A percentile compares a stretch with the other conserved stretches of the same genome.
Evolutionary conservation across 1,284 basidiomycete genomes (phyloP).

Genomic region (Ustilago sp.): DNA sequence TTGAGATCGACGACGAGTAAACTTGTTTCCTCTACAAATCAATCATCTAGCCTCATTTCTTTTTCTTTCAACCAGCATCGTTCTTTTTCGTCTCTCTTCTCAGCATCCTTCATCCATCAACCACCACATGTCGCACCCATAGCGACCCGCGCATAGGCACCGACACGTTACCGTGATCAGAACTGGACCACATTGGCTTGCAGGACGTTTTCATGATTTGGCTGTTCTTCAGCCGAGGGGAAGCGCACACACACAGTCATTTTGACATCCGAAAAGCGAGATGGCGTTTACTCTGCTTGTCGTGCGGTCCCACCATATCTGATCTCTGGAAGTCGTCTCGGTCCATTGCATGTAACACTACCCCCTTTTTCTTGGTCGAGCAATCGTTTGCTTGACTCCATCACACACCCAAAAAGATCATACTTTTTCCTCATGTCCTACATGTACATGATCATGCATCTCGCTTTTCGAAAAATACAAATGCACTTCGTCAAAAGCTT

Average conservation of each 20-base stretch:
- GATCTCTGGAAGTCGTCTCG: conserved; percentile 3
- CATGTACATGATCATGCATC: conserved; percentile 23
- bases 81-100: conserved; percentile 12
- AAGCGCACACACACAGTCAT: conserved; percentile 11
- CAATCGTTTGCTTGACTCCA: not conserved
- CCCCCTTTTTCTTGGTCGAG: conserved; percentile 6
- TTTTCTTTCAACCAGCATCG: conserved; percentile 19
- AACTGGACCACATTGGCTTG: conserved; percentile 2
- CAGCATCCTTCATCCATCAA: conserved; percentile 8
- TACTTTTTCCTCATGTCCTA: conserved; percentile 6
- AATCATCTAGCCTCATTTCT: conserved; percentile 5
- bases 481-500: conserved; percentile 1
- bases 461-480: conserved; percentile 40
- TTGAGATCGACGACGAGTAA: conserved; percentile 73
- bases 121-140: not conserved
- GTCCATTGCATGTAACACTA: conserved; percentile 44
- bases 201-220: conserved; percentile 10
- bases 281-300: conserved; percentile 19
- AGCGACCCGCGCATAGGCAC: conserved; percentile 17
- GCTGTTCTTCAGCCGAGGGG: conserved; percentile 9
- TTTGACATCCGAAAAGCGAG: conserved; percentile 39
- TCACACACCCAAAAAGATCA: conserved; percentile 15
- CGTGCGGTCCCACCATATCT: not conserved
- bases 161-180: not conserved
- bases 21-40: conserved; percentile 1